phyloP scores from a whole-genome alignment of 169 alveolate species.

The Miamiensis avidus region DNA sequence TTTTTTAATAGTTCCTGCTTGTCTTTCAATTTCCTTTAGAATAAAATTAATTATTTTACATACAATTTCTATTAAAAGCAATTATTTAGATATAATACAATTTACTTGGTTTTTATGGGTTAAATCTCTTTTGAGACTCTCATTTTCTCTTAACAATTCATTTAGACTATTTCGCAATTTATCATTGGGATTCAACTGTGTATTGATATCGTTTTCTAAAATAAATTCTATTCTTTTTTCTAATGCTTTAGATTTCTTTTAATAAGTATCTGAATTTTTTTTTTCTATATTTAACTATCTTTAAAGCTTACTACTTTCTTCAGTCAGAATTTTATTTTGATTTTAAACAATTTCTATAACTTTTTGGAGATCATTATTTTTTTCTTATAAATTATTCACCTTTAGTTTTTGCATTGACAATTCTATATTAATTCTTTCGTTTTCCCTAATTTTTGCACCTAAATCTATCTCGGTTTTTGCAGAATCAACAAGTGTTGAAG shows the following conservation, averaged over 20 bases:
- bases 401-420: constrained; percentile 12
- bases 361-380: constrained; percentile 18
- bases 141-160: constrained; percentile 44
- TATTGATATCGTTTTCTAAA: constrained; percentile 44
- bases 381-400: constrained; percentile 24
- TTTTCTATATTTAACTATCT: constrained; percentile 33
- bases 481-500: constrained; percentile 1
- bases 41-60: too few species aligned
- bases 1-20: constrained; percentile 26
- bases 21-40: constrained; percentile 37
- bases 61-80: too few species aligned
- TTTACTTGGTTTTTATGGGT: constrained; percentile 30
- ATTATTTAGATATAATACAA: too few species aligned
- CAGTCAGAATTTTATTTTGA: constrained; percentile 23
- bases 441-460: constrained; percentile 38
- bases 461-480: constrained; percentile 32
- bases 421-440: constrained; percentile 33
- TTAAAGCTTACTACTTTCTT: constrained; percentile 29
- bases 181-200: constrained; percentile 44
- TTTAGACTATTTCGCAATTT: constrained; percentile 37
- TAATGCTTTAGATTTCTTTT: constrained; percentile 23
- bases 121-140: constrained; percentile 38
- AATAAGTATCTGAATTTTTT: constrained; percentile 9
- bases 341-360: constrained; percentile 26
- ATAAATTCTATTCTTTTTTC: constrained; percentile 47